phyloP scores from a whole-genome alignment of 768 basidiomycete species.

The Agrocybe pediades region DNA sequence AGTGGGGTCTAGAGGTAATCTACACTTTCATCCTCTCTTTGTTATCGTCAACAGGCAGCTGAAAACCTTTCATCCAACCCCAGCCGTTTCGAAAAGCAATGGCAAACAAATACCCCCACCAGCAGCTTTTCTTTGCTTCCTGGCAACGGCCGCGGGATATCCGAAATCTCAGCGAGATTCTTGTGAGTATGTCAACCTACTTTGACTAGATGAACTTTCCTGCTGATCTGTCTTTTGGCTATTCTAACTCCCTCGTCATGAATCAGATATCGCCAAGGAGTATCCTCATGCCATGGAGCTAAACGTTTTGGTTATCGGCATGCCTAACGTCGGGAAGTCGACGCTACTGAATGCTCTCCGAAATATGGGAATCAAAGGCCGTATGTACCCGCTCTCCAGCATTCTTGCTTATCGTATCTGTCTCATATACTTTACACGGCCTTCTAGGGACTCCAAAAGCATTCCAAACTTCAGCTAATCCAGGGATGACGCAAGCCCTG shows the following conservation, averaged over 20 bases:
- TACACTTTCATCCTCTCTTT: constrained; percentile 5
- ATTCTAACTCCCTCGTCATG: background rate
- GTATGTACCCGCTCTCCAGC: constrained; percentile 46
- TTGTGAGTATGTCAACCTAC: constrained; percentile 66
- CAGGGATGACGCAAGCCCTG: constrained; percentile 87
- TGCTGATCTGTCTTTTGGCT: constrained; percentile 5
- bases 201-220: constrained; percentile 12
- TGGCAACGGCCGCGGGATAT: constrained; percentile 71
- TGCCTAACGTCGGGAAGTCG: constrained; percentile 99
- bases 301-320: constrained; percentile 92
- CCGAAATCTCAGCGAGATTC: constrained; percentile 59
- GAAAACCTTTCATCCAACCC: constrained; percentile 9
- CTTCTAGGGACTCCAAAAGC: constrained; percentile 79
- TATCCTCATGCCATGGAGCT: constrained; percentile 74
- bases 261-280: constrained; percentile 65
- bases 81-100: constrained; percentile 79
- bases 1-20: constrained; percentile 84
- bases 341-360: constrained; percentile 90
- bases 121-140: constrained; percentile 70
- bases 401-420: constrained; percentile 8
- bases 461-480: constrained; percentile 83
- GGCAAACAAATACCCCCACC: constrained; percentile 69
- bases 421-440: constrained; percentile 5
- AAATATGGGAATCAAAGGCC: constrained; percentile 82
- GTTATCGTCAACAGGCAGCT: too few relatives aligned